phyloP scores from a whole-genome alignment of 2,329 filamentous ascomycete species.

The Penicillium sp. region DNA sequence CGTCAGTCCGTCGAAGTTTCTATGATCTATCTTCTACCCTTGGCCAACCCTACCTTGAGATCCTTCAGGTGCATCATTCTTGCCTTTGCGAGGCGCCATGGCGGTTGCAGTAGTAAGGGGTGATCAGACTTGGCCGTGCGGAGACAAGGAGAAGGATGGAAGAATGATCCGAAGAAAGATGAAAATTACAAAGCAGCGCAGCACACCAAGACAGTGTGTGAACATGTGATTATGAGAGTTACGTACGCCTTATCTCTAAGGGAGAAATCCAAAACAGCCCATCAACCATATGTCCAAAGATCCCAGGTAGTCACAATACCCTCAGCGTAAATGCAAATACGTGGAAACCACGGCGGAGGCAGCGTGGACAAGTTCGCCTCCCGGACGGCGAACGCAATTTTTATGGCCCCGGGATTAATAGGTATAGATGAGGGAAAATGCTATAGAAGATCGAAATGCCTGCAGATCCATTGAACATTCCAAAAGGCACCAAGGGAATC shows the following conservation, averaged over 20 bases:
- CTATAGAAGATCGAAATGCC: slow-evolving; percentile 11
- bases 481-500: slow-evolving; percentile 30
- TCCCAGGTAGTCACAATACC: slow-evolving; percentile 12
- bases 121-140: no score
- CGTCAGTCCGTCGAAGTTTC: slow-evolving; percentile 4
- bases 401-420: slow-evolving; percentile 11
- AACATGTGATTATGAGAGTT: slow-evolving; percentile 7
- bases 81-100: slow-evolving; percentile 41
- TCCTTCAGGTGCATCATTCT: slow-evolving; percentile 27
- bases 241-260: slow-evolving; percentile 15
- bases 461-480: slow-evolving; percentile 14
- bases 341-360: slow-evolving; percentile 7
- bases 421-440: slow-evolving; percentile 3
- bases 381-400: slow-evolving; percentile 11
- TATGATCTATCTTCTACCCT: neutral
- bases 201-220: no score
- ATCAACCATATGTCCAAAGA: slow-evolving; percentile 22
- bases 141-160: neutral
- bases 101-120: slow-evolving; percentile 1
- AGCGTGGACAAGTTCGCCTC: slow-evolving; percentile 10
- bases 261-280: slow-evolving; percentile 8
- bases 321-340: slow-evolving; percentile 21
- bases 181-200: neutral
- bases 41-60: slow-evolving; percentile 27
- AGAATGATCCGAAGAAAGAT: neutral